Percentiles rank a stretch among this genome's conserved stretches.
These are phyloP conservation scores for Aspergillus ruber DNA, from an alignment of 2,329 filamentous ascomycete species.

Conservation along the genomic window DNA sequence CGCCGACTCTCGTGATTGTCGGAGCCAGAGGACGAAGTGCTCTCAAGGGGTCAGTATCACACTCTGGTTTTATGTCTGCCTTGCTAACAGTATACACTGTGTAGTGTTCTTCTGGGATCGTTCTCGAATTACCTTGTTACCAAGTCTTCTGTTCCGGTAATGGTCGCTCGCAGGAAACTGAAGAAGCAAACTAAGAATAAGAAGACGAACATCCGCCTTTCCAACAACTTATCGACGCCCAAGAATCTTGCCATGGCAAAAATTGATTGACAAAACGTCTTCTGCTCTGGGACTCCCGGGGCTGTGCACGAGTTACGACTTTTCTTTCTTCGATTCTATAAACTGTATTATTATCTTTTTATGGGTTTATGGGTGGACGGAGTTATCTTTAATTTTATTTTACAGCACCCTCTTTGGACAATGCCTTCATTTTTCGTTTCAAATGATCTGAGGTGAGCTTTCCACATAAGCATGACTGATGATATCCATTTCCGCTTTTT, in stretches of 20 bases:
- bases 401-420: neutral
- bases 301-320: neutral
- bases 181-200: slow-evolving; percentile 81
- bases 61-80: neutral
- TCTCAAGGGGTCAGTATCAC: slow-evolving; percentile 69
- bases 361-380: neutral
- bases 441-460: neutral
- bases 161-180: slow-evolving; percentile 90
- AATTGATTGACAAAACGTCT: slow-evolving; percentile 53
- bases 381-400: neutral
- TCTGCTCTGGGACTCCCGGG: neutral
- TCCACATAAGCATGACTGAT: neutral
- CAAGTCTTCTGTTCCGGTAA: slow-evolving; percentile 93
- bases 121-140: slow-evolving; percentile 97
- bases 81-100: neutral
- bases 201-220: slow-evolving; percentile 62
- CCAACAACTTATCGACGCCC: slow-evolving; percentile 74
- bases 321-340: neutral
- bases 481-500: neutral
- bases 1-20: slow-evolving; percentile 86
- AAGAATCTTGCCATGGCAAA: slow-evolving; percentile 65
- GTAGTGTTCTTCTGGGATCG: slow-evolving; percentile 83
- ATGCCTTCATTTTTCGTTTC: too few relatives aligned
- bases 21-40: slow-evolving; percentile 87
- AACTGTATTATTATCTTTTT: neutral